A percentile compares a stretch with the other conserved stretches of the same genome.
Conservation (phyloP, 495 filamentous ascomycete species). For the Lineolata rhizophorae region DNA sequence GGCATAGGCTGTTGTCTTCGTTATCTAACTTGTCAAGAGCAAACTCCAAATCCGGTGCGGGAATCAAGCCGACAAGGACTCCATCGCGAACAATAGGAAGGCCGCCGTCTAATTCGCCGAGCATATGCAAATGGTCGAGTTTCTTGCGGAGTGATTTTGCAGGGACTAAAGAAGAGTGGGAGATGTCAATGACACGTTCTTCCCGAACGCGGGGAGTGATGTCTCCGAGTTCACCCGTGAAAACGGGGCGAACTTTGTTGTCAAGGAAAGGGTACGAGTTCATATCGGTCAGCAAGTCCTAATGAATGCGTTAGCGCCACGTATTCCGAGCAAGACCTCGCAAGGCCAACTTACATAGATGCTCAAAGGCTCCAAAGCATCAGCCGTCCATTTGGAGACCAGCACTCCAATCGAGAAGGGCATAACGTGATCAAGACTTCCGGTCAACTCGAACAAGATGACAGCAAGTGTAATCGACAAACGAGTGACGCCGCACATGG, state of each 20-base stretch:
- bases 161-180: conserved; percentile 49
- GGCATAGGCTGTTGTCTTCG: conserved; percentile 48
- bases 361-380: conserved; percentile 80
- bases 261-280: conserved; percentile 93
- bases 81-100: conserved; percentile 64
- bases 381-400: conserved; percentile 93
- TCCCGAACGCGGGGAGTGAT: conserved; percentile 45
- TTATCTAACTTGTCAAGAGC: conserved; percentile 63
- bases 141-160: conserved; percentile 57
- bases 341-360: conserved; percentile 51
- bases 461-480: conserved; percentile 87
- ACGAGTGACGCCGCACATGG: conserved; percentile 94
- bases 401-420: conserved; percentile 85
- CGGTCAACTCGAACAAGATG: conserved; percentile 89
- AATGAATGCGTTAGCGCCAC: neutral
- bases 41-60: conserved; percentile 85
- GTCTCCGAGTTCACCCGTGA: conserved; percentile 66
- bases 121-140: conserved; percentile 57
- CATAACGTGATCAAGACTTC: conserved; percentile 81
- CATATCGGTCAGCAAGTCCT: conserved; percentile 88
- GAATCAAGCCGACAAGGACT: conserved; percentile 75
- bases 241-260: conserved; percentile 76
- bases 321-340: neutral
- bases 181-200: conserved; percentile 73
- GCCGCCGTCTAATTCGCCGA: conserved; percentile 80